Evolutionary conservation across 139 green algal species (phyloP).

Genomic region (Chlorella sp.): DNA sequence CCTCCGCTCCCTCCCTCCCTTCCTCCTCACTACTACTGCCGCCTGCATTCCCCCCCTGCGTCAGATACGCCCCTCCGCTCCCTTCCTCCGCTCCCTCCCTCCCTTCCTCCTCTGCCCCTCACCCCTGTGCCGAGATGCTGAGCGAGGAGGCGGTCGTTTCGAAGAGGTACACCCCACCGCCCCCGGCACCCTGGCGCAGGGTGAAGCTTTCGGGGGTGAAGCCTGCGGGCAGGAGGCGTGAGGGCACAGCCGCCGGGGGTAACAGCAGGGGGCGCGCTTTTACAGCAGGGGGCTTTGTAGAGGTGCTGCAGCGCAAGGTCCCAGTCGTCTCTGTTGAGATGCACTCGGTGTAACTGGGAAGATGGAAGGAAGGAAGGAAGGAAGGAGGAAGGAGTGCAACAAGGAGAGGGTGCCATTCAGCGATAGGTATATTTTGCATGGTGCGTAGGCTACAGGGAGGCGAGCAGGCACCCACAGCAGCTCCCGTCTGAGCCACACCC

Average conservation of each 20-base stretch:
- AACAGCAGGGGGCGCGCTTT: neutral
- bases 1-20: too few relatives aligned
- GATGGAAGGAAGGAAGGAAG: too few relatives aligned
- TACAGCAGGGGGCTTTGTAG: neutral
- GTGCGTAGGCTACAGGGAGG: neutral
- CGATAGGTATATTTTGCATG: too few relatives aligned
- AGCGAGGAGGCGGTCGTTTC: neutral
- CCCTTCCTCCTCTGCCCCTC: neutral
- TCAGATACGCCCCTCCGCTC: too few relatives aligned
- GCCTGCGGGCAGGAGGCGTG: neutral
- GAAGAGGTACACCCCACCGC: neutral
- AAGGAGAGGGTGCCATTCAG: too few relatives aligned
- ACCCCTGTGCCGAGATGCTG: neutral
- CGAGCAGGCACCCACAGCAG: neutral
- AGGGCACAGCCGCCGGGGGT: neutral
- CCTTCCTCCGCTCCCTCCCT: too few relatives aligned
- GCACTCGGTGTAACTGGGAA: too few relatives aligned
- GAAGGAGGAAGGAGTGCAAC: too few relatives aligned
- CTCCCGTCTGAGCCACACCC: too few relatives aligned
- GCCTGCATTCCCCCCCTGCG: too few relatives aligned
- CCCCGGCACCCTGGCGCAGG: slow-evolving; percentile 1
- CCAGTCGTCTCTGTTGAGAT: too few relatives aligned
- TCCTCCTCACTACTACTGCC: too few relatives aligned
- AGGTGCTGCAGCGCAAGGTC: neutral
- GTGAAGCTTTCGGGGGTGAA: slow-evolving; percentile 1